Evolutionary conservation across 2,329 filamentous ascomycete species (phyloP), one percentile per base, ranked within the genome.

Genomic region (Penicillium verrucosum): DNA sequence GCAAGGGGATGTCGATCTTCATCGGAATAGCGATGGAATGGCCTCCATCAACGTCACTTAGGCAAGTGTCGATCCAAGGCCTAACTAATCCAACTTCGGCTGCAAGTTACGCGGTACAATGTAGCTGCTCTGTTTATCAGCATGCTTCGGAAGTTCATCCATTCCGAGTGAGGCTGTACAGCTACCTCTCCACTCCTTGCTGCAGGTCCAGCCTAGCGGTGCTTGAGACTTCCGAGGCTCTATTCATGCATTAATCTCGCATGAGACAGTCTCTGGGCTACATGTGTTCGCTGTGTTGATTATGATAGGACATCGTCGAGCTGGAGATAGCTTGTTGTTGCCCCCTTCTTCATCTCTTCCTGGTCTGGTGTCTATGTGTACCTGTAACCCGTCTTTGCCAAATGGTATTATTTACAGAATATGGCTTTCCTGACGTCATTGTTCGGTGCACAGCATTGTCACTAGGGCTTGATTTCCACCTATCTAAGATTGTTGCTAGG

Each of bases 1-100:
- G 62, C 51, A 64, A 63, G 62, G 57, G 57, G 51, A 45, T 5
- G 37, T 43, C 10, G 62, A 65, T 63, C 62, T 37, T 27, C 27
- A 37, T 40, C 29, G 47, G 23, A 46, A 60, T 29, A 37, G 34
- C 37, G 41, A 40, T 42, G 41, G 49, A 64, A 59, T 59, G 42
- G 46, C 32, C 43, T 9, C 27, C 23, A 37, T 32, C 40, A 27
- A 38, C 38, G 30, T 25, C 40, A 25, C 25, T 36, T 46, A 38
- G 25, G 29, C n/a, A 44, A 41, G 36, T 47, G 34, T 53, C 42
- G 30, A 40, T 47, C 29, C 3, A 37, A 32, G 30, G 30, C 5
- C 5, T 11, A 32, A 14, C 5, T 11, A 32, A 14, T 7, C 21
- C 11, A 21, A 29, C 16, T 14, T 40, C 27, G 1, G 3, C 12